Evolutionary conservation across 148 eudicot species (phyloP), one percentile per base, ranked within the genome.

Genomic region (Camellia granthamiana): DNA sequence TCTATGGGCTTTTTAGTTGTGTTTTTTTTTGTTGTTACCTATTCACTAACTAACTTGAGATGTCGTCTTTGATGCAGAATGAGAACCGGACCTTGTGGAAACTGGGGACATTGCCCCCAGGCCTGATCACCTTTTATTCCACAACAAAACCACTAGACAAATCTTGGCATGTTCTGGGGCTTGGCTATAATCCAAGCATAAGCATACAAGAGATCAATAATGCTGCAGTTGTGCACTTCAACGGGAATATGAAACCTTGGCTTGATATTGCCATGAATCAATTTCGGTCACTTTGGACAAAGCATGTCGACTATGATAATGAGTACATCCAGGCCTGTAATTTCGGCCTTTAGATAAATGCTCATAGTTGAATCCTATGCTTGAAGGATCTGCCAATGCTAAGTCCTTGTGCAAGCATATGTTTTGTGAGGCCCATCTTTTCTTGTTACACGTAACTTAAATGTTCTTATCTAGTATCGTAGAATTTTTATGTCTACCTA

Each of bases 171-270:
- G 98, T 94, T 63, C 86, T 92, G 76, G 98, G 98, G 72, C 98
- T 94, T 76, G 98, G 98, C 47, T 94, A 94, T 76, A 94, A 94
- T 85, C 97, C 97, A 74, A 90, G 93, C 87, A 94, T 92, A 74
- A 92, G 92, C 85, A 81, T 85, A 87, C 97, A 92, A 52, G 98
- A 94, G 88, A 94, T 92, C 76, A 82, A 82, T 18, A 92, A 92
- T 79, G 98, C 98, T 77, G 94, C 98, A 67, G 98, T 94, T 55
- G 96, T 94, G 71, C 98, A 94, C 80, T 94, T 94, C 86, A 94
- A 92, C 30, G 98, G 98, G 72, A 94, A 94, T 80, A 90, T 90
- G 95, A 93, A 93, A 84, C 98, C 98, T 19, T 94, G 98, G 98
- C 97, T 94, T 56, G 98, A 94, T 79, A 94, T 94, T 75, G 97